A percentile compares a stretch with the other conserved stretches of the same genome.
phyloP scores from a whole-genome alignment of 176 grass and related monocot species.

The Aegilops longissima region DNA sequence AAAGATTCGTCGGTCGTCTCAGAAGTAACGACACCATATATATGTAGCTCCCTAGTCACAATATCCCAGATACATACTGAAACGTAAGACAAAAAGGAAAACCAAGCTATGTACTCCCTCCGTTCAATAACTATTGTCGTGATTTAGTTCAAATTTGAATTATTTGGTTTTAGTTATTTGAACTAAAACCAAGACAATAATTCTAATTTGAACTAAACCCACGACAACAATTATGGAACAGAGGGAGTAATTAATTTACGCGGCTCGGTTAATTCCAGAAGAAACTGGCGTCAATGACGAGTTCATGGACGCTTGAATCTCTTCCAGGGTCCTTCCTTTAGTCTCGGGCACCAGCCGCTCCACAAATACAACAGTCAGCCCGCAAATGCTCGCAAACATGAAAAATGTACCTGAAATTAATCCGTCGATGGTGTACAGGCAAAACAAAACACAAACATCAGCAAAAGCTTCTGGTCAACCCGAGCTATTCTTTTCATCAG shows the following conservation, averaged over 20 bases:
- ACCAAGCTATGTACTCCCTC: background rate
- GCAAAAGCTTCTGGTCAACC: background rate
- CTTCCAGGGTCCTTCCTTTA: constrained; percentile 81
- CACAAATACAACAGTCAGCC: constrained; percentile 67
- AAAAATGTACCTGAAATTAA: constrained; percentile 68
- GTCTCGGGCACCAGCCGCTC: constrained; percentile 71
- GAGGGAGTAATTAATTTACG: background rate
- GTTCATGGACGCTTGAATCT: constrained; percentile 80
- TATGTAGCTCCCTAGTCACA: too few relatives aligned
- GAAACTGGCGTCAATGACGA: constrained; percentile 13
- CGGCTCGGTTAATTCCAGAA: background rate
- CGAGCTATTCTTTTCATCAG: background rate
- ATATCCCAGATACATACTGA: background rate
- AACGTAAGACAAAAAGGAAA: background rate
- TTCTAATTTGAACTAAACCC: too few relatives aligned
- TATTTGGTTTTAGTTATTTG: too few relatives aligned
- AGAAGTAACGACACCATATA: too few relatives aligned
- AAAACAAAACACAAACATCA: background rate
- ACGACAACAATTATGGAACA: too few relatives aligned
- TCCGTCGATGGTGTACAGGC: background rate
- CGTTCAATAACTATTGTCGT: too few relatives aligned
- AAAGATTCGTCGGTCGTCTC: too few relatives aligned
- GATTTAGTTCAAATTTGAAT: too few relatives aligned
- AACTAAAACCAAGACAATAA: too few relatives aligned
- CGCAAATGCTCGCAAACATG: constrained; percentile 64